These are phyloP conservation scores for Mycena sp. DNA, from an alignment of 1,284 basidiomycete genomes.

Conservation along the genomic window DNA sequence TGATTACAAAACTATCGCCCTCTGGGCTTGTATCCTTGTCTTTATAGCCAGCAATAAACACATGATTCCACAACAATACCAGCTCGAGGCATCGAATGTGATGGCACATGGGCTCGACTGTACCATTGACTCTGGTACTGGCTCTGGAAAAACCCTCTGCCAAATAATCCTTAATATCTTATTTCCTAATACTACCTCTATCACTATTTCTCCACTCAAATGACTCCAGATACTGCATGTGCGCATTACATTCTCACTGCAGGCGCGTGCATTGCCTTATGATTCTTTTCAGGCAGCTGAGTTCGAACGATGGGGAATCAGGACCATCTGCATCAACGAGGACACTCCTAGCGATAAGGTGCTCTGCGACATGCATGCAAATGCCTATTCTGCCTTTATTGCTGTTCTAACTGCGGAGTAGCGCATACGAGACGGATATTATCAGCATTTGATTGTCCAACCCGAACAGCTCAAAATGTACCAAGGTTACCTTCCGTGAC, in stretches of 20 bases:
- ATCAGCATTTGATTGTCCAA: conserved; percentile 30
- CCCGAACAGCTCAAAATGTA: conserved; percentile 35
- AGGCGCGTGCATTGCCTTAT: too few species aligned
- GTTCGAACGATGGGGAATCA: conserved; percentile 35
- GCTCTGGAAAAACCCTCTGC: conserved; percentile 1
- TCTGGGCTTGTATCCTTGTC: not conserved
- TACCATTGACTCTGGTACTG: conserved; percentile 7
- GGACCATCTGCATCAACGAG: conserved; percentile 38
- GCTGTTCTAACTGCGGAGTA: not conserved
- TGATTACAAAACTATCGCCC: not conserved
- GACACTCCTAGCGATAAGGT: conserved; percentile 34
- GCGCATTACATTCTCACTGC: not conserved
- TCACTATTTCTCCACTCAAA: not conserved
- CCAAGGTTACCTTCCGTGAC: conserved; percentile 32
- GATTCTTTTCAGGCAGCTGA: conserved; percentile 8
- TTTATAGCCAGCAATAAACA: not conserved
- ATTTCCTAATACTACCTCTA: not conserved
- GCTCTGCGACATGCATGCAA: conserved; percentile 34
- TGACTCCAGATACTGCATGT: not conserved
- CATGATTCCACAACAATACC: not conserved
- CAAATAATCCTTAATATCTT: not conserved
- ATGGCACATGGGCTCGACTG: not conserved
- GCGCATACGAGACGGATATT: conserved; percentile 6
- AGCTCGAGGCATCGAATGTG: not conserved
- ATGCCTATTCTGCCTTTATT: not conserved